Conservation (phyloP, 768 basidiomycete species). For the Fistulinella prunicolor region DNA sequence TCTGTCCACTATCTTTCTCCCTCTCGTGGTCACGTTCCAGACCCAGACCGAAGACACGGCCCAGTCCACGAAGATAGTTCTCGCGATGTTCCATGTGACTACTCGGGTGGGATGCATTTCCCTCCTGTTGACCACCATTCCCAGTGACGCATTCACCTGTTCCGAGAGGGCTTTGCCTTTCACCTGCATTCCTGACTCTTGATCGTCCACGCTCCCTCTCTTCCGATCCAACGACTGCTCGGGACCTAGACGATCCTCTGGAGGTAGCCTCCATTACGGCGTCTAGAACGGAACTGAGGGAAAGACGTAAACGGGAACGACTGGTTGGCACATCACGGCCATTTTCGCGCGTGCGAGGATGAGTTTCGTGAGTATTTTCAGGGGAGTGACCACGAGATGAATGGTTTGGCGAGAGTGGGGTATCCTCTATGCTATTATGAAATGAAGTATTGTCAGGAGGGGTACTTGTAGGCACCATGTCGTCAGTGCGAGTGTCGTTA, state of each 20-base stretch:
- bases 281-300: slow-evolving; percentile 16
- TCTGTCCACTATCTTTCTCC: slow-evolving; percentile 19
- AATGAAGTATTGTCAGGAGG: background rate
- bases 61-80: slow-evolving; percentile 31
- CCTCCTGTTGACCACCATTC: background rate
- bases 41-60: slow-evolving; percentile 29
- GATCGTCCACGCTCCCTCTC: slow-evolving; percentile 25
- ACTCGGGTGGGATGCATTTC: background rate
- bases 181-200: slow-evolving; percentile 10
- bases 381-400: slow-evolving; percentile 3
- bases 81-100: slow-evolving; percentile 11
- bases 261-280: slow-evolving; percentile 20
- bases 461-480: background rate
- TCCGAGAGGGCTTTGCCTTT: slow-evolving; percentile 1
- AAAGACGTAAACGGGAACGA: slow-evolving; percentile 18
- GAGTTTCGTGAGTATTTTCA: background rate
- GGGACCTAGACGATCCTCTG: slow-evolving; percentile 10
- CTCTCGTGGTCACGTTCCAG: slow-evolving; percentile 16
- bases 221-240: slow-evolving; percentile 37
- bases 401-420: background rate
- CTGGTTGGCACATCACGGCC: slow-evolving; percentile 1
- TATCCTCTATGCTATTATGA: slow-evolving; percentile 37
- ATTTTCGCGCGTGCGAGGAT: background rate
- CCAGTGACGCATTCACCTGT: background rate
- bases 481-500: background rate